These are phyloP conservation scores for Fusarium anthophilum DNA, from an alignment of 2,329 filamentous ascomycete genomes.

Conservation along the genomic window DNA sequence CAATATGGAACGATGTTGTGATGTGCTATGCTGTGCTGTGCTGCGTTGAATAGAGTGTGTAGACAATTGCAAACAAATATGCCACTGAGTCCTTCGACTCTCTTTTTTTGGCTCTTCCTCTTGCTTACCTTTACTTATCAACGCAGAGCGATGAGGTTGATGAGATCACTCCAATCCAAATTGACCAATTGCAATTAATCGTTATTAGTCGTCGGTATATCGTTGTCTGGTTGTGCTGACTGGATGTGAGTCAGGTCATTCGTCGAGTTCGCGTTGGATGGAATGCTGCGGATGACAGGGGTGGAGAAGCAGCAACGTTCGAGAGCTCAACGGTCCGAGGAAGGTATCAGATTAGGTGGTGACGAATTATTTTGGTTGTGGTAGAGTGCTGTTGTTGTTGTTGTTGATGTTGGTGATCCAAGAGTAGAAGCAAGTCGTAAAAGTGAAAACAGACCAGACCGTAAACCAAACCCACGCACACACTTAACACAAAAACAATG, in stretches of 20 bases:
- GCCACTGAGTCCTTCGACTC: background rate
- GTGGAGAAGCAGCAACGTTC: slow-evolving; percentile 4
- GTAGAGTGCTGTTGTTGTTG: background rate
- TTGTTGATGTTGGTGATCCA: slow-evolving; percentile 6
- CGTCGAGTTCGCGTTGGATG: slow-evolving; percentile 18
- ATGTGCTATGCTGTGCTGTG: background rate
- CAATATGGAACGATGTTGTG: slow-evolving; percentile 12
- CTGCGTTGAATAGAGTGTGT: slow-evolving; percentile 4
- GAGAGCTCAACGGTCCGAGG: slow-evolving; percentile 7
- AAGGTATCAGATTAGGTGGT: slow-evolving; percentile 11
- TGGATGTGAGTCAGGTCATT: slow-evolving; percentile 17
- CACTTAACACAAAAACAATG: slow-evolving; percentile 10
- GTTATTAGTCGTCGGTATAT: slow-evolving; percentile 13
- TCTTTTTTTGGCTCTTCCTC: slow-evolving; percentile 12
- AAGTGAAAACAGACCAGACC: slow-evolving; percentile 4
- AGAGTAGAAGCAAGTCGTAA: slow-evolving; percentile 8
- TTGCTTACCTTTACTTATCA: slow-evolving; percentile 21
- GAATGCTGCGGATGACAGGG: slow-evolving; percentile 24
- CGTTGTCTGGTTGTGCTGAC: slow-evolving; percentile 24
- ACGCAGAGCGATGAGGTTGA: background rate
- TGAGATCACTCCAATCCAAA: background rate
- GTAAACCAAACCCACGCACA: slow-evolving; percentile 23
- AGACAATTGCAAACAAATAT: slow-evolving; percentile 22
- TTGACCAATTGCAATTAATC: slow-evolving; percentile 3
- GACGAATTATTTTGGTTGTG: slow-evolving; percentile 9